These are phyloP conservation scores for Pulicaria dysenterica DNA, from an alignment of 129 eudicot genomes.

Conservation along the genomic window DNA sequence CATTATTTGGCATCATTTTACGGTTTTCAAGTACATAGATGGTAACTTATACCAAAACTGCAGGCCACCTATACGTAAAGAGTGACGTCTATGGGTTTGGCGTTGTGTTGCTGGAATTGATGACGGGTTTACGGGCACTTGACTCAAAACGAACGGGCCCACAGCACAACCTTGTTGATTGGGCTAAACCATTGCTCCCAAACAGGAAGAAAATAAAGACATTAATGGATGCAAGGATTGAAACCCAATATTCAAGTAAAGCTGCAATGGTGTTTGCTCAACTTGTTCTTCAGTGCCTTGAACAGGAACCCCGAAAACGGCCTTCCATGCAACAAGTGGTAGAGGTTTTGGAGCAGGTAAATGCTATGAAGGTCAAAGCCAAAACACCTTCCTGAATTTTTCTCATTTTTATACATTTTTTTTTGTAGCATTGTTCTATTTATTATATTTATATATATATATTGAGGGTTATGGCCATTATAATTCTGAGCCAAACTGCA, in stretches of 20 bases:
- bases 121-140: slow-evolving; percentile 67
- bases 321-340: slow-evolving; percentile 74
- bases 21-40: slow-evolving; percentile 1
- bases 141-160: slow-evolving; percentile 55
- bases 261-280: slow-evolving; percentile 60
- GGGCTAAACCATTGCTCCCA: slow-evolving; percentile 60
- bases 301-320: slow-evolving; percentile 58
- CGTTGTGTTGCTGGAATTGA: slow-evolving; percentile 74
- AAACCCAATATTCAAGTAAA: slow-evolving; percentile 80
- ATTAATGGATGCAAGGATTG: slow-evolving; percentile 67
- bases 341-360: slow-evolving; percentile 55
- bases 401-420: not conserved
- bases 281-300: slow-evolving; percentile 65
- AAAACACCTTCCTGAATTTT: slow-evolving; percentile 18
- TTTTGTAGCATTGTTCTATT: slow-evolving; percentile 26
- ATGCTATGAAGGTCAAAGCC: slow-evolving; percentile 47
- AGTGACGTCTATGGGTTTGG: slow-evolving; percentile 96
- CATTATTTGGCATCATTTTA: not conserved
- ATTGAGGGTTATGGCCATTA: not conserved
- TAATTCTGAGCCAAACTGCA: slow-evolving; percentile 1
- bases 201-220: slow-evolving; percentile 53
- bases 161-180: slow-evolving; percentile 62
- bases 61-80: slow-evolving; percentile 84
- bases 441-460: slow-evolving; percentile 24
- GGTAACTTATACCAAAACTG: not conserved